Evolutionary conservation across 352 stramenopile genomes (phyloP).

Genomic region (Hyaloperonospora arabidopsidis): DNA sequence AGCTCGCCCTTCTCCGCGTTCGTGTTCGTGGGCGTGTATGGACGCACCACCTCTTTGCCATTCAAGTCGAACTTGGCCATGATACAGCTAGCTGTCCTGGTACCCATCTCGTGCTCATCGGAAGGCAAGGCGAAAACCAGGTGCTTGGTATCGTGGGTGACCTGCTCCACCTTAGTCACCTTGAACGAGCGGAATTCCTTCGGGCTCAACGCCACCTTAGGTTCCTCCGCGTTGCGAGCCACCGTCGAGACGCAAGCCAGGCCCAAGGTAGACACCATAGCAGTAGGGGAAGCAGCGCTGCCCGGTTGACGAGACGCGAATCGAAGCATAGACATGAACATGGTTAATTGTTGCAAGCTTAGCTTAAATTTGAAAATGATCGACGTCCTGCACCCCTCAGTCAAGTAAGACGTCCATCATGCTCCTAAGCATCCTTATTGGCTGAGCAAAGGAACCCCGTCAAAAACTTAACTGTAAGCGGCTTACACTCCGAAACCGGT

Average conservation of each 20-base stretch:
- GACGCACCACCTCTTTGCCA: conserved; percentile 57
- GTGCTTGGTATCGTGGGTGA: conserved; percentile 62
- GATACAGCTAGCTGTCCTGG: conserved; percentile 53
- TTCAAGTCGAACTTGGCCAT: conserved; percentile 51
- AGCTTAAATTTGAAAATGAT: conserved; percentile 3
- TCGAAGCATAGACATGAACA: conserved; percentile 29
- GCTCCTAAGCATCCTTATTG: conserved; percentile 10
- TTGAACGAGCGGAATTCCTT: conserved; percentile 59
- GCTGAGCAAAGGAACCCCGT: conserved; percentile 1
- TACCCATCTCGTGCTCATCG: conserved; percentile 56
- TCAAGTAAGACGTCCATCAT: conserved; percentile 4
- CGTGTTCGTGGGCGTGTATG: conserved; percentile 81
- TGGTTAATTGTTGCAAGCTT: conserved; percentile 11
- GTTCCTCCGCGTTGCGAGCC: conserved; percentile 27
- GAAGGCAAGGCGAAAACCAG: conserved; percentile 46
- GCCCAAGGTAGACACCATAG: conserved; percentile 27
- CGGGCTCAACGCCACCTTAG: conserved; percentile 45
- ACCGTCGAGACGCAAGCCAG: conserved; percentile 25
- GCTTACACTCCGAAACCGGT: too few relatives aligned
- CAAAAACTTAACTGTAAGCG: too few relatives aligned
- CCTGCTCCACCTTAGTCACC: conserved; percentile 47
- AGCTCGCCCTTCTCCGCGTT: conserved; percentile 65
- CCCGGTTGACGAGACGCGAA: conserved; percentile 15
- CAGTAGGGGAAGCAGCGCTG: conserved; percentile 21
- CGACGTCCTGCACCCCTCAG: conserved; percentile 16